Evolutionary conservation across 345 rosid genomes (phyloP), one percentile per base, ranked within the genome.

Genomic region (Aquilaria sinensis): DNA sequence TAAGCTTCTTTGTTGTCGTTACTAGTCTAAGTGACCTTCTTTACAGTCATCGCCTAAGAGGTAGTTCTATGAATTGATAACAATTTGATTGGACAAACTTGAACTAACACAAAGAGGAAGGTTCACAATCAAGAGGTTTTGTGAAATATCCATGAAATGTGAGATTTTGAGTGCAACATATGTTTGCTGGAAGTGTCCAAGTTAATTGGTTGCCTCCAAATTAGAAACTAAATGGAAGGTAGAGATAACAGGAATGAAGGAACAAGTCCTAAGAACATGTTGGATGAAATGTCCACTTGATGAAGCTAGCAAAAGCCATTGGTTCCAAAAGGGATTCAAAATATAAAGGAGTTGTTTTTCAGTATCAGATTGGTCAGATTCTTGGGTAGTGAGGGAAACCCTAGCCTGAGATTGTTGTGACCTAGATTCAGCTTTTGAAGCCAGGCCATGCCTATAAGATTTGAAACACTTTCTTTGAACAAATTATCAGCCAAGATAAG

Each of bases 21-120:
- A 23, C 23, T 23, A 23, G 23, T 23, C 23, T 23, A 23, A 23
- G 23, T 23, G 23, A 23, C 23, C 23, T 0, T 23, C 23, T 23
- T 23, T 23, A 23, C 0, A 23, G 23, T 23, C 23, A 23, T 23
- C 86, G 56, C 13, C 58, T 45, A 92, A 81, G 66, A 90, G 72
- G 60, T 97, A 90, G 53, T 93, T 93, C 88, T 90, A 88, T 15
- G 90, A 82, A 69, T 77, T 83, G 34, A 83, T 63, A 31, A 88
- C 80, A 14, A 82, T 93, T 53, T 70, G 75, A 33, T 84, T 87
- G 13, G 57, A 47, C 11, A 81, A 72, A 51, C 51, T 77, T 31
- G 86, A 70, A 32, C 75, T 58, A 52, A 81, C 56, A 57, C 98
- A 86, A 37, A 75, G 52, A 4, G 94, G 96, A 50, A 86, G 71